Percentiles rank a stretch among this genome's conserved stretches.
Conservation (phyloP, 2,329 filamentous ascomycete species). For the Paecilomyces sp. region DNA sequence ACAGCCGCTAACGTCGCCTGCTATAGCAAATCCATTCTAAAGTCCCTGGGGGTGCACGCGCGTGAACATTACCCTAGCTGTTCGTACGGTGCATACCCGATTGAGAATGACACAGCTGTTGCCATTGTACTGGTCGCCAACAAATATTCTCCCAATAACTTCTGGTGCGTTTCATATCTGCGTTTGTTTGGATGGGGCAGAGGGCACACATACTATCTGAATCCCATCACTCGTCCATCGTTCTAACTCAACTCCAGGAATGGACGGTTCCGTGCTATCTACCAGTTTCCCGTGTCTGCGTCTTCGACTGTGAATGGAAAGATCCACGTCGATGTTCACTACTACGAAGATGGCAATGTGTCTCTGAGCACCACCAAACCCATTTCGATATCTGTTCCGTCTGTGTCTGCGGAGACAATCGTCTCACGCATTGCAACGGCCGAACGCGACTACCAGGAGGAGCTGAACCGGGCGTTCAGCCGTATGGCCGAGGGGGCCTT, state of each 20-base stretch:
- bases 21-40: conserved; percentile 73
- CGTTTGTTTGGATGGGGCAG: no score
- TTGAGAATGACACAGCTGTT: conserved; percentile 65
- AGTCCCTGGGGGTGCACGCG: conserved; percentile 67
- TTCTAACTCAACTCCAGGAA: conserved; percentile 53
- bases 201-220: background rate
- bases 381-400: conserved; percentile 54
- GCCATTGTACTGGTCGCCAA: conserved; percentile 83
- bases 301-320: conserved; percentile 60
- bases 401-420: conserved; percentile 60
- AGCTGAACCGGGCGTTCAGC: conserved; percentile 84
- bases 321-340: conserved; percentile 93
- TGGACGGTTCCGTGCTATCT: conserved; percentile 88
- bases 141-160: conserved; percentile 97
- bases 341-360: conserved; percentile 99
- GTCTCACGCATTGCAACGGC: conserved; percentile 67
- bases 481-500: conserved; percentile 89
- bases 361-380: conserved; percentile 84
- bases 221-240: background rate
- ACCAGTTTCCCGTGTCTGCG: conserved; percentile 67
- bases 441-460: conserved; percentile 94
- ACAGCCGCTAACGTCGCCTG: background rate
- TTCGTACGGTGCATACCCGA: conserved; percentile 75
- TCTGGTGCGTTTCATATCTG: conserved; percentile 59
- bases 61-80: conserved; percentile 83